Evolutionary conservation across 1,284 basidiomycete genomes (phyloP).

Genomic region (Ganoderma lingzhi): DNA sequence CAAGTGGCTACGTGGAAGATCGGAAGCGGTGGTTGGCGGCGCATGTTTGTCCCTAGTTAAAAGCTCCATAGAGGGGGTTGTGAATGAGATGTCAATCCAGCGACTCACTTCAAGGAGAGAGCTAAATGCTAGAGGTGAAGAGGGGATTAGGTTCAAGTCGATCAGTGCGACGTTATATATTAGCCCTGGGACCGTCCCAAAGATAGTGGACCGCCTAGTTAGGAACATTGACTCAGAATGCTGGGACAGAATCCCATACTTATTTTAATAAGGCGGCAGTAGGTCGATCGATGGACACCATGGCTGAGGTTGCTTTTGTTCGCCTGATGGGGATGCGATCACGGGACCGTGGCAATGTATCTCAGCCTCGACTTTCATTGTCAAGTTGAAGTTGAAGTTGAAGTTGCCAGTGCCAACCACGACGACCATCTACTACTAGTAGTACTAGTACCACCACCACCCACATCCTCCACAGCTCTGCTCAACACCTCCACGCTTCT

Average conservation of each 20-base stretch:
- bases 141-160: not conserved
- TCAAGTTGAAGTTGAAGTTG: too few relatives aligned
- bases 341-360: not conserved
- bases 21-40: not conserved
- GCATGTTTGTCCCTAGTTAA: not conserved
- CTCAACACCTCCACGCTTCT: not conserved
- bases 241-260: not conserved
- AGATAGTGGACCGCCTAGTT: not conserved
- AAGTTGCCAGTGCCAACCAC: not conserved
- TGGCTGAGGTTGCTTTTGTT: not conserved
- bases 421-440: not conserved
- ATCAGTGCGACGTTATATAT: not conserved
- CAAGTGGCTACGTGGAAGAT: not conserved
- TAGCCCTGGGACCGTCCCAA: not conserved
- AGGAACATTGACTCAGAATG: constrained; percentile 1
- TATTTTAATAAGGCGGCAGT: not conserved
- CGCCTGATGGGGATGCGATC: not conserved
- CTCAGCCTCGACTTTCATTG: not conserved
- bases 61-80: not conserved
- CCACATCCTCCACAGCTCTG: not conserved
- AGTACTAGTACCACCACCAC: not conserved
- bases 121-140: not conserved
- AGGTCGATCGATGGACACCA: not conserved
- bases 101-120: too few relatives aligned
- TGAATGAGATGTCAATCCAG: not conserved